A percentile compares a stretch with the other conserved stretches of the same genome.
These are phyloP conservation scores for Aspergillus ostianus DNA, from an alignment of 495 filamentous ascomycete species.

Conservation along the genomic window DNA sequence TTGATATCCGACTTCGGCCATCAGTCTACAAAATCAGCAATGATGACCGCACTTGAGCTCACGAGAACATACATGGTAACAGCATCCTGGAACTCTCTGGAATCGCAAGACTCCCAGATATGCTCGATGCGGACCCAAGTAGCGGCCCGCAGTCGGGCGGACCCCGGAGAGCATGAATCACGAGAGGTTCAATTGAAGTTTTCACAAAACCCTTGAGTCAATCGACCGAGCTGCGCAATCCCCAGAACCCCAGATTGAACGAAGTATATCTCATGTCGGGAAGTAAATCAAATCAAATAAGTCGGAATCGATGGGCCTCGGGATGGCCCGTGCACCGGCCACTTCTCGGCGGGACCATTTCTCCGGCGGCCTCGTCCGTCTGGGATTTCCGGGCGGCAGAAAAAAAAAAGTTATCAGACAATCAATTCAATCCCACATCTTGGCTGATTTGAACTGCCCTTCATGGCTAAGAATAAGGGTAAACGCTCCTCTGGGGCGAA, in stretches of 20 bases:
- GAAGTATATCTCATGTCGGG: not conserved
- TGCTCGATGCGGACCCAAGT: slow-evolving; percentile 19
- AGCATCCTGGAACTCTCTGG: slow-evolving; percentile 18
- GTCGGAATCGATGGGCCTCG: slow-evolving; percentile 2
- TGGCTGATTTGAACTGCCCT: slow-evolving; percentile 17
- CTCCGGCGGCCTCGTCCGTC: slow-evolving; percentile 28
- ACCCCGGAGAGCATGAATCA: slow-evolving; percentile 26
- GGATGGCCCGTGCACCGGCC: slow-evolving; percentile 18
- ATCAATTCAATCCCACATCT: slow-evolving; percentile 12
- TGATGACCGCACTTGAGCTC: not conserved
- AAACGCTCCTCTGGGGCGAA: slow-evolving; percentile 40
- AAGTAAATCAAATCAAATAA: slow-evolving; percentile 2
- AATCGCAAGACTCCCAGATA: slow-evolving; percentile 18
- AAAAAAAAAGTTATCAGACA: slow-evolving; percentile 26
- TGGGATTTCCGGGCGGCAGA: slow-evolving; percentile 28
- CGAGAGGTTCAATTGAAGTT: not conserved
- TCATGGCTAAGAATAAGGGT: slow-evolving; percentile 43
- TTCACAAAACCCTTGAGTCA: not conserved
- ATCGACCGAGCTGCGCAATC: not conserved
- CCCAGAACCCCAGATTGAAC: not conserved
- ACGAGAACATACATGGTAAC: slow-evolving; percentile 22
- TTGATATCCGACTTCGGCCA: slow-evolving; percentile 62
- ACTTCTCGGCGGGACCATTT: slow-evolving; percentile 23
- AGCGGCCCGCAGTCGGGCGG: slow-evolving; percentile 27
- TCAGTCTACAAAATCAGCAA: slow-evolving; percentile 42